Evolutionary conservation across 169 alveolate species (phyloP).

Genomic region (Cryptosporidium baileyi): DNA sequence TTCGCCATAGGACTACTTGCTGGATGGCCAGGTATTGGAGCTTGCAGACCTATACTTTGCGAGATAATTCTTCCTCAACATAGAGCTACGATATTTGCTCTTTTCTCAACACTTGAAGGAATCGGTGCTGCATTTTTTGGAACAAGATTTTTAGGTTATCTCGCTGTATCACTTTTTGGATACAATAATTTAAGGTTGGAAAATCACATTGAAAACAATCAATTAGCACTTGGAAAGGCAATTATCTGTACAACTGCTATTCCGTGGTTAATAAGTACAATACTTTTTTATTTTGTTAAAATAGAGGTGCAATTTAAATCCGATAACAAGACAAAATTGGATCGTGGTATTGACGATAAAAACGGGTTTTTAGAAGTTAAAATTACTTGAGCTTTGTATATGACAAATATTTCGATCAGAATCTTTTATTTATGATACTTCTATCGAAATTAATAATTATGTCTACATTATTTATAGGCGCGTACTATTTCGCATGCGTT

Average conservation of each 20-base stretch:
- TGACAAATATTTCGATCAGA: too few species aligned
- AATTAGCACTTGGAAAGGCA: constrained; percentile 49
- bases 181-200: background rate
- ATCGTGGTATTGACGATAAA: background rate
- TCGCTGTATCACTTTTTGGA: constrained; percentile 38
- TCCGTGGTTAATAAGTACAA: constrained; percentile 32
- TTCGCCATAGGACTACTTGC: constrained; percentile 43
- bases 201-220: background rate
- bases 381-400: too few species aligned
- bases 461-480: constrained; percentile 46
- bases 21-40: constrained; percentile 70
- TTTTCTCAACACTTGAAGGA: constrained; percentile 44
- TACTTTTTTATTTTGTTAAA: constrained; percentile 23
- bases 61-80: constrained; percentile 53
- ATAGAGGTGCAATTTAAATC: background rate
- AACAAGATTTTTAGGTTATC: constrained; percentile 51
- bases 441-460: background rate
- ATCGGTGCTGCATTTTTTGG: constrained; percentile 64
- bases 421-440: too few species aligned
- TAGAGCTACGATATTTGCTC: constrained; percentile 68
- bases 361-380: too few species aligned
- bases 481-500: constrained; percentile 42
- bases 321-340: background rate
- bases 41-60: constrained; percentile 50
- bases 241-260: constrained; percentile 58